These are phyloP conservation scores for Dioscorea dumetorum DNA, from an alignment of 106 monocot genomes.

Conservation along the genomic window DNA sequence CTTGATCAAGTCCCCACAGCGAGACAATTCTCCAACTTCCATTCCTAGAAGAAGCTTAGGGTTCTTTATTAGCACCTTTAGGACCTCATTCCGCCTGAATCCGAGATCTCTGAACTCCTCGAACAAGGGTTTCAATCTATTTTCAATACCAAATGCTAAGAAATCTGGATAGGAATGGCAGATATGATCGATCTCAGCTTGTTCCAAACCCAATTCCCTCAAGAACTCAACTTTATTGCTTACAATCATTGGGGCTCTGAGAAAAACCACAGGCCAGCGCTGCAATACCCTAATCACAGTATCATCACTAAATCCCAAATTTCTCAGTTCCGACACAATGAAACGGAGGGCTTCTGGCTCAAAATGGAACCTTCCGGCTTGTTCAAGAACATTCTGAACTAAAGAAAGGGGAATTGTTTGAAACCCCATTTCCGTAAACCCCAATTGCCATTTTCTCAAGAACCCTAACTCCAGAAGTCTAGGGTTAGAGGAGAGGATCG, in stretches of 20 bases:
- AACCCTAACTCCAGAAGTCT: constrained; percentile 15
- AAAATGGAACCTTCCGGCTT: constrained; percentile 20
- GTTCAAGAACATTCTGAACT: constrained; percentile 27
- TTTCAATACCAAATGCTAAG: constrained; percentile 17
- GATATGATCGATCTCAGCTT: constrained; percentile 32
- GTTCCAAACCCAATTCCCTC: constrained; percentile 16
- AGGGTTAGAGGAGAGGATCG: constrained; percentile 15
- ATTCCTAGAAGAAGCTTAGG: constrained; percentile 42
- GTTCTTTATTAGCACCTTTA: constrained; percentile 19
- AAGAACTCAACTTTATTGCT: constrained; percentile 29
- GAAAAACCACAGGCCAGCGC: constrained; percentile 20
- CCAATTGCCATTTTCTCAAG: constrained; percentile 19
- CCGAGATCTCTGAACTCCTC: constrained; percentile 42
- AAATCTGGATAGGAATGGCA: constrained; percentile 33
- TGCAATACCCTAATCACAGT: constrained; percentile 30
- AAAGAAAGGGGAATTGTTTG: neutral
- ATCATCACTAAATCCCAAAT: constrained; percentile 29
- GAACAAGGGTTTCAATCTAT: constrained; percentile 50
- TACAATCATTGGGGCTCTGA: constrained; percentile 18
- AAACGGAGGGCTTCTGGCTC: constrained; percentile 19
- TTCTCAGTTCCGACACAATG: constrained; percentile 16
- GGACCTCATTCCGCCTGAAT: constrained; percentile 28
- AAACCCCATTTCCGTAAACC: constrained; percentile 19
- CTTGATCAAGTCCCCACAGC: constrained; percentile 35
- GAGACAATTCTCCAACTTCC: constrained; percentile 64